Evolutionary conservation across 208 protist species (phyloP).

Genomic region (Crithidia thermophila): DNA sequence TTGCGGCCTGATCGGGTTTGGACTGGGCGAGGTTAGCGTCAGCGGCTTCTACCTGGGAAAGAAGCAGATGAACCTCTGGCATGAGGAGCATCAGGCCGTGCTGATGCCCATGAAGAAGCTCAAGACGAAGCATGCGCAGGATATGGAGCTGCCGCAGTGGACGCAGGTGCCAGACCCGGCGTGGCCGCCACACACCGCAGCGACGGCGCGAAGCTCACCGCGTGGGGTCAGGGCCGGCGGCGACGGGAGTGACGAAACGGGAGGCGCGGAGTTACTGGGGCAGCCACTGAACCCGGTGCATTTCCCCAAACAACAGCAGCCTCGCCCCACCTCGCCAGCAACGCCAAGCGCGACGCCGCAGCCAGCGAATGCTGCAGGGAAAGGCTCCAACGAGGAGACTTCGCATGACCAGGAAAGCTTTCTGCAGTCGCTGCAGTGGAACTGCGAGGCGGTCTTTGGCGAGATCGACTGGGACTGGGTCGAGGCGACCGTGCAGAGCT

Average conservation of each 20-base stretch:
- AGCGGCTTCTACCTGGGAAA: slow-evolving; percentile 70
- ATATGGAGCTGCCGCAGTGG: slow-evolving; percentile 34
- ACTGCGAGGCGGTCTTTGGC: slow-evolving; percentile 62
- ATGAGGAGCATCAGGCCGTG: slow-evolving; percentile 50
- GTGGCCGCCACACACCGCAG: slow-evolving; percentile 19
- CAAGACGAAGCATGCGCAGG: slow-evolving; percentile 39
- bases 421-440: slow-evolving; percentile 49
- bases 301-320: background rate
- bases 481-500: slow-evolving; percentile 48
- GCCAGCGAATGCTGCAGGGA: no score
- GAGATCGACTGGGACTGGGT: slow-evolving; percentile 88
- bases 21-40: slow-evolving; percentile 65
- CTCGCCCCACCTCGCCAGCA: background rate
- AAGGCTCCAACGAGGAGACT: slow-evolving; percentile 2
- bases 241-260: background rate
- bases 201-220: no score
- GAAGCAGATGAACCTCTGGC: slow-evolving; percentile 68
- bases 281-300: background rate
- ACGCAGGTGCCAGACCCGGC: slow-evolving; percentile 17
- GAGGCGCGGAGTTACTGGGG: background rate
- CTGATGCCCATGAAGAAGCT: slow-evolving; percentile 55
- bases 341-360: background rate
- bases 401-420: slow-evolving; percentile 27
- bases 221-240: no score
- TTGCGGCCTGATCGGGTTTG: slow-evolving; percentile 72